These are phyloP conservation scores for Diplotaxis tenuifolia DNA, from an alignment of 345 rosid genomes.

Conservation along the genomic window DNA sequence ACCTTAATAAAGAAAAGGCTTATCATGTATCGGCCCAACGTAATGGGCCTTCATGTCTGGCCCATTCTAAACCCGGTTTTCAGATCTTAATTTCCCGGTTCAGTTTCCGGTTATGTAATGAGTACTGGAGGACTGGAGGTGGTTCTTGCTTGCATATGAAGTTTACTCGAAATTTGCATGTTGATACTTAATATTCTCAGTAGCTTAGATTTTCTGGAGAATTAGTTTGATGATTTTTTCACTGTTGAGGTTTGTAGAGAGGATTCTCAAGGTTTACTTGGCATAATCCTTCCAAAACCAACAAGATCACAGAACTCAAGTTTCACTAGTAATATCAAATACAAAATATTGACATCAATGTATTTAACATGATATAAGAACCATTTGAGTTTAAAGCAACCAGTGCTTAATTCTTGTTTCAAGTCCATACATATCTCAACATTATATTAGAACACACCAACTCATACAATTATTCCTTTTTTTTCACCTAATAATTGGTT, in stretches of 20 bases:
- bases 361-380: not conserved
- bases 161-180: not conserved
- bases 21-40: not conserved
- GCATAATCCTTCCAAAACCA: constrained; percentile 68
- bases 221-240: too few relatives aligned
- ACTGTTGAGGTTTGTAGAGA: constrained; percentile 28
- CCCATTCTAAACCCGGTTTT: constrained; percentile 20
- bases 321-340: not conserved
- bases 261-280: constrained; percentile 64
- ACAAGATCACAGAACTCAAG: constrained; percentile 72
- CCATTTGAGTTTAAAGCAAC: not conserved
- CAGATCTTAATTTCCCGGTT: constrained; percentile 6
- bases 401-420: not conserved
- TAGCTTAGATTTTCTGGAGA: too few relatives aligned
- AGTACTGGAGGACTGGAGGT: not conserved
- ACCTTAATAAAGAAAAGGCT: not conserved
- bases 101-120: not conserved
- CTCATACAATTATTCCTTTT: not conserved
- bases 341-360: not conserved
- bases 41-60: not conserved
- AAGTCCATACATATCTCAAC: not conserved
- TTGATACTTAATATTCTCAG: too few relatives aligned
- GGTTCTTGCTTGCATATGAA: not conserved
- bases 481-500: not conserved
- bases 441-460: not conserved